Base-by-base conservation (phyloP, 2,329 filamentous ascomycete species). In the Tolypocladium endophyticum region DNA sequence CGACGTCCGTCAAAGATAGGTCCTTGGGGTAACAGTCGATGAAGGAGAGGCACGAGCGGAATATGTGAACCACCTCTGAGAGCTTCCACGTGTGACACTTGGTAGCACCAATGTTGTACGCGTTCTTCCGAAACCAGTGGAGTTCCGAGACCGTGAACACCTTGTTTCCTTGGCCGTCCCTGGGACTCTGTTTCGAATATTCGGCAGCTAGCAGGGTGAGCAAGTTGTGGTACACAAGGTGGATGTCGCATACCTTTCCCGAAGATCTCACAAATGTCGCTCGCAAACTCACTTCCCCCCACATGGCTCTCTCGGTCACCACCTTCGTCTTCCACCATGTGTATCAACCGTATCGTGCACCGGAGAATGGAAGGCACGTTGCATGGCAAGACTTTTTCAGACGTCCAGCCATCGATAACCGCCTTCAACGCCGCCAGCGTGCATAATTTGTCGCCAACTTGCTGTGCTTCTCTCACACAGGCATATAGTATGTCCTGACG, bases 81-180 rank as follows among this genome's bases (percentile, higher is more conserved):
- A 86, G 77, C 30, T 81, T 70, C 78, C 87, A 87, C 0, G 60
- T 63, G 3, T 81, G 76, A 1, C 79, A 77, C 64, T 87, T 78
- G 61, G 85, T 84, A 5, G 93, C 72, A 0, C 86, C 87, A 8
- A 92, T 71, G 64, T 94, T 95, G 75, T 95, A 96, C 1, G 88
- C 81, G 63, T 89, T 93, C 63, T 87, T 87, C 43, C 87, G 87
- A 69, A 96, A 92, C 91, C 91, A 96, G 64, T 92, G 82, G 4
- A 95, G 77, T 66, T 96, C 91, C 3, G 78, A 70, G 0, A 79
- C 60, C 0, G 80, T 82, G 67, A 92, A 91, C 1, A 79, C 60
- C 62, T 73, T 82, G 38, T 73, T 71, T 11, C 75, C 77, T 23
- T 74, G 66, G 47, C 66, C 70, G 63, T 75, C 75, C 57, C 68